phyloP scores from a whole-genome alignment of 805 yeast species.

The Candida sithepensis region DNA sequence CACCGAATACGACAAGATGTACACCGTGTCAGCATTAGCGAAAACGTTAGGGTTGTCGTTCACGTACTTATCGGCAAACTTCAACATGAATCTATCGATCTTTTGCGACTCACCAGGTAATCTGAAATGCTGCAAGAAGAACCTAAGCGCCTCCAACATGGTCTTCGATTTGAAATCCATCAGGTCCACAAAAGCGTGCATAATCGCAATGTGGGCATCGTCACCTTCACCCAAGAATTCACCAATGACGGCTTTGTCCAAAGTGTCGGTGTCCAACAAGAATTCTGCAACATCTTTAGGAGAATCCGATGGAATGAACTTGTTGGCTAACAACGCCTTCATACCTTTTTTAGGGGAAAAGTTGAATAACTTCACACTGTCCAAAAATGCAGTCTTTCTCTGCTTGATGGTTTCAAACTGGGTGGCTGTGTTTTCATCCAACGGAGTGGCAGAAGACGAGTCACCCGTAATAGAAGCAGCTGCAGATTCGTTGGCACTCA shows the following conservation, averaged over 20 bases:
- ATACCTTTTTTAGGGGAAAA: conserved; percentile 83
- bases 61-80: conserved; percentile 89
- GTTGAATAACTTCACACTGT: conserved; percentile 76
- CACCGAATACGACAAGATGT: conserved; percentile 86
- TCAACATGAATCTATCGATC: conserved; percentile 93
- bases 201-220: conserved; percentile 68
- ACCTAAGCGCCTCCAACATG: conserved; percentile 84
- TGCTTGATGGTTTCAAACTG: conserved; percentile 85
- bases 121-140: conserved; percentile 81
- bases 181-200: conserved; percentile 90
- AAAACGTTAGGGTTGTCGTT: conserved; percentile 86
- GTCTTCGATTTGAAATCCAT: conserved; percentile 69
- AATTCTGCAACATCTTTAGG: conserved; percentile 75
- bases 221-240: conserved; percentile 91
- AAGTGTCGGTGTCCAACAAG: conserved; percentile 60
- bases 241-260: conserved; percentile 83
- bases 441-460: conserved; percentile 8
- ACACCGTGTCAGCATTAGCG: conserved; percentile 91
- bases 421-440: conserved; percentile 42
- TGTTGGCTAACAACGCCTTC: conserved; percentile 52
- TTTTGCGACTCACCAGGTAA: conserved; percentile 98
- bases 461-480: conserved; percentile 18
- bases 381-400: conserved; percentile 75
- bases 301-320: conserved; percentile 56
- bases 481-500: conserved; percentile 10